Evolutionary conservation across 169 alveolate species (phyloP).

Genomic region (Plasmodium reichenowi): DNA sequence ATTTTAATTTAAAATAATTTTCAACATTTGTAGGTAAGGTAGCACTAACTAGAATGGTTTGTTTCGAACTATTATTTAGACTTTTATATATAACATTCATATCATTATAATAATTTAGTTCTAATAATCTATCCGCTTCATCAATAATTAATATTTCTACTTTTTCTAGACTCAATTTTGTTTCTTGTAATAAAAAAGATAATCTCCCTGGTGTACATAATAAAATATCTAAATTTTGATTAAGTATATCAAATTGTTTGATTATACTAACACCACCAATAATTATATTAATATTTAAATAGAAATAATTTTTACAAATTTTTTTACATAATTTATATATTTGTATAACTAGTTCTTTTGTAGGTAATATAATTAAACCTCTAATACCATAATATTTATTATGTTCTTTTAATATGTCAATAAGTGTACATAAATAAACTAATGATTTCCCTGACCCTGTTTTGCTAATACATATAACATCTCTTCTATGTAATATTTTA

Average conservation of each 20-base stretch:
- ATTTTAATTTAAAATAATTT: constrained; percentile 92
- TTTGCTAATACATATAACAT: constrained; percentile 95
- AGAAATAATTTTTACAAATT: constrained; percentile 87
- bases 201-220: constrained; percentile 98
- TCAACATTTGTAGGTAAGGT: constrained; percentile 95
- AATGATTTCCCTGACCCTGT: constrained; percentile 98
- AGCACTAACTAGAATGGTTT: constrained; percentile 94
- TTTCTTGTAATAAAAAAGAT: constrained; percentile 92
- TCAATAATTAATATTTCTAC: constrained; percentile 93
- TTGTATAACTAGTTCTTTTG: constrained; percentile 95
- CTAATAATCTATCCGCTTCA: constrained; percentile 97
- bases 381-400: constrained; percentile 95
- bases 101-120: constrained; percentile 93
- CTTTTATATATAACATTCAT: constrained; percentile 87
- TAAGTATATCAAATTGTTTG: constrained; percentile 93
- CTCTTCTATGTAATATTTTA: constrained; percentile 91
- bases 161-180: constrained; percentile 89
- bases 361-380: constrained; percentile 94
- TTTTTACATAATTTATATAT: constrained; percentile 85
- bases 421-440: constrained; percentile 94
- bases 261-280: constrained; percentile 96
- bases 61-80: constrained; percentile 86
- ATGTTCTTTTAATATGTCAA: constrained; percentile 92
- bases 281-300: constrained; percentile 90
- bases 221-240: constrained; percentile 95